These are phyloP conservation scores for Lithohypha guttulata DNA, from an alignment of 2,329 filamentous ascomycete species.

Conservation along the genomic window DNA sequence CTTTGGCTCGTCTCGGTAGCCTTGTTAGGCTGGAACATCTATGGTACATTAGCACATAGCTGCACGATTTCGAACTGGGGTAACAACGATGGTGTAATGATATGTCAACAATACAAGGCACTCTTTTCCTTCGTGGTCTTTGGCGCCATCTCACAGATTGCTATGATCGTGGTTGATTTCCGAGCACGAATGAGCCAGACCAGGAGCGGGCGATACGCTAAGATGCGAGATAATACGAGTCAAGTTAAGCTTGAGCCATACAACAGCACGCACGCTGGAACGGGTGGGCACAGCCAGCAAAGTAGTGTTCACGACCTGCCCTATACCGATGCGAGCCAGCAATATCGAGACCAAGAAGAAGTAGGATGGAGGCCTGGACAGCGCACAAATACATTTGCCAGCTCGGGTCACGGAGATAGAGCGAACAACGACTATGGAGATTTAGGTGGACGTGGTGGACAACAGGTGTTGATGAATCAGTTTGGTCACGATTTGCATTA, in stretches of 20 bases:
- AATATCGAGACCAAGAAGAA: conserved; percentile 8
- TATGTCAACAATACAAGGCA: conserved; percentile 50
- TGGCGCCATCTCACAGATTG: conserved; percentile 37
- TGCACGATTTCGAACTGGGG: conserved; percentile 44
- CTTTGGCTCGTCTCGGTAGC: conserved; percentile 44
- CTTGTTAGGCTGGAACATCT: conserved; percentile 45
- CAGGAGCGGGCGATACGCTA: conserved; percentile 38
- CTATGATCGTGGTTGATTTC: conserved; percentile 41
- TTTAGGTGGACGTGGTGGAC: background rate
- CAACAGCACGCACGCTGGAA: conserved; percentile 1
- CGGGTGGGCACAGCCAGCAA: background rate
- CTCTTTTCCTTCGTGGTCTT: conserved; percentile 47
- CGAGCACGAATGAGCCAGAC: conserved; percentile 36
- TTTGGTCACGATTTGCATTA: conserved; percentile 1
- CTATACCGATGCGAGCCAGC: background rate
- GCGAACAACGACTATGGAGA: conserved; percentile 7
- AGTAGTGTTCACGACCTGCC: conserved; percentile 1
- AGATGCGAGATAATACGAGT: conserved; percentile 31
- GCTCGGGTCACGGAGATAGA: conserved; percentile 2
- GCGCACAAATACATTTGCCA: conserved; percentile 2
- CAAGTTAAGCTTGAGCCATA: conserved; percentile 28
- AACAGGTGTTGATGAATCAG: conserved; percentile 4
- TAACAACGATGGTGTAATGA: conserved; percentile 43
- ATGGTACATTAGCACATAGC: conserved; percentile 40
- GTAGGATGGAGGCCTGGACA: conserved; percentile 8